Base-by-base conservation (phyloP, 2,329 filamentous ascomycete genomes). In the Pyricularia sp. region DNA sequence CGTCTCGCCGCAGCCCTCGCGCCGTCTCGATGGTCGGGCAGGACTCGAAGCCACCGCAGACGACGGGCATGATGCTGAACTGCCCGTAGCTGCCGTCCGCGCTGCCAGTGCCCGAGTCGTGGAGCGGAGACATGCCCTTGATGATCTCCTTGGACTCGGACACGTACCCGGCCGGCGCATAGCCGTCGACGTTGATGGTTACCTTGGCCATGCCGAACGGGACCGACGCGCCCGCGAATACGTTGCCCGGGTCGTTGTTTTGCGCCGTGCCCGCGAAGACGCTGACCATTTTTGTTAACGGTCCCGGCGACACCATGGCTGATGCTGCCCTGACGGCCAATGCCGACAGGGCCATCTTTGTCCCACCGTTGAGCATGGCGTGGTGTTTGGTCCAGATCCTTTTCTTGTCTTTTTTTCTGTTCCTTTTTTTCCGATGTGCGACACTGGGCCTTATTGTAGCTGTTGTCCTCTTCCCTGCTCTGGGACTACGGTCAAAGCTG, bases 141-240 rank as follows among this genome's bases (percentile, higher is more conserved):
- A 65, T 17, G 2, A 31, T 65, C 64, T 65, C 64, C 30, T n/a
- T 31, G 64, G 64, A 65, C 64, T 65, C 64, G 64, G 64, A 65
- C 14, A 65, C 64, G 30, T 65, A 65, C 9, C 64, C 64, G 6
- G 64, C 64, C 20, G 64, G 64, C 30, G 64, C 64, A 12, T 65
- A 65, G 17, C 64, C 64, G 64, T n/a, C 26, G 2, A 65, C 64
- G 64, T 65, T 65, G 64, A 65, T 65, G 64, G 28, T 33, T 2
- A 65, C 64, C 64, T 65, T 65, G 64, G 64, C 64, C 64, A 65
- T 65, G 64, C 64, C 64, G 64, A 65, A 65, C 30, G 64, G 64
- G 20, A 65, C 64, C 64, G 64, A 65, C 64, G 64, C 64, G 9
- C 64, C 64, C 30, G 64, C 64, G 20, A 65, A 65, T 5, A 65